Percentiles rank a stretch among this genome's conserved stretches.
Evolutionary conservation across 2,329 filamentous ascomycete genomes (phyloP).

Genomic region (Ceratocystis huliohia): DNA sequence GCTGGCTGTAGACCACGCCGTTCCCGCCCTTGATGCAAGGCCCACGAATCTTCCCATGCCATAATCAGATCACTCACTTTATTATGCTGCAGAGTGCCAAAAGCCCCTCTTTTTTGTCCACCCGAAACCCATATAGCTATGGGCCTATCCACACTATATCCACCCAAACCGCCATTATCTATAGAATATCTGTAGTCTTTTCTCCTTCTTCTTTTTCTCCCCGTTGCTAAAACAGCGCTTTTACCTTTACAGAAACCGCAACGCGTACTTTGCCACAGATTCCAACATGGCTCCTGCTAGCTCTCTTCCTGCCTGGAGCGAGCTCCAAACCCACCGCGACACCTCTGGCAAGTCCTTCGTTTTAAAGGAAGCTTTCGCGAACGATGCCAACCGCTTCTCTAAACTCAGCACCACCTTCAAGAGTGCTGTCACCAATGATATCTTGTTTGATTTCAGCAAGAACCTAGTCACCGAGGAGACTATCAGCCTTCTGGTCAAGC

Average conservation of each 20-base stretch:
- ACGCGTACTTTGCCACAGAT: neutral
- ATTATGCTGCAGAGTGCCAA: neutral
- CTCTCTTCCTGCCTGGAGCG: conserved; percentile 74
- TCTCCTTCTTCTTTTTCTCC: neutral
- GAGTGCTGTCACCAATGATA: conserved; percentile 70
- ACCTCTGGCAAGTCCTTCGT: conserved; percentile 77
- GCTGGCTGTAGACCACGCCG: conserved; percentile 10
- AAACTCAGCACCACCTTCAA: conserved; percentile 81
- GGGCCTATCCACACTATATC: neutral
- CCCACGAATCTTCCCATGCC: conserved; percentile 5
- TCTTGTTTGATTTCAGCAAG: conserved; percentile 98
- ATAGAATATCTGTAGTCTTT: neutral
- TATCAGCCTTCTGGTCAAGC: conserved; percentile 69
- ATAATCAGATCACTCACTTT: neutral
- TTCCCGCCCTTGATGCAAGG: conserved; percentile 12
- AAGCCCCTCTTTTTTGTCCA: conserved; percentile 8
- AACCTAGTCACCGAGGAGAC: conserved; percentile 96
- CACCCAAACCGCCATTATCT: neutral
- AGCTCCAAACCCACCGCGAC: conserved; percentile 83
- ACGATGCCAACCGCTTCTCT: conserved; percentile 75
- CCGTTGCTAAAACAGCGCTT: neutral
- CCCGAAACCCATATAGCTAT: conserved; percentile 8
- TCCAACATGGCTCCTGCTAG: conserved; percentile 65
- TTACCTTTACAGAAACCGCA: neutral
- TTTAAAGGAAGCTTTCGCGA: conserved; percentile 82